A percentile compares a stretch with the other conserved stretches of the same genome.
phyloP scores from a whole-genome alignment of 2,329 filamentous ascomycete genomes.

The Dothideomycetes sp. region DNA sequence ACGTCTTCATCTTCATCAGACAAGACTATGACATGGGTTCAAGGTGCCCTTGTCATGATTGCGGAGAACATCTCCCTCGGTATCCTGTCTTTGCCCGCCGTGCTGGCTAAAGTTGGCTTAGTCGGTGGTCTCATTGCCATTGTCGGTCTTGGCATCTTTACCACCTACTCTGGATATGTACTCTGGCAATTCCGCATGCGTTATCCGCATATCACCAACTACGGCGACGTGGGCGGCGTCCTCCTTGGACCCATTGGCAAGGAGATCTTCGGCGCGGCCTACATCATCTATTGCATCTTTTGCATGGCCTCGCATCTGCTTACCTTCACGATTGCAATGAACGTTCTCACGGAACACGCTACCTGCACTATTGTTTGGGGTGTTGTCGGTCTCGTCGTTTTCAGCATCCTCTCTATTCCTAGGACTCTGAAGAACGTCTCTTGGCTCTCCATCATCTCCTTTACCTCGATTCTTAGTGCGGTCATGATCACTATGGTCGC shows the following conservation, averaged over 20 bases:
- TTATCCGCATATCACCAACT: conserved; percentile 31
- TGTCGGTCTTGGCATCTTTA: conserved; percentile 37
- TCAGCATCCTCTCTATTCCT: conserved; percentile 48
- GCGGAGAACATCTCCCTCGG: conserved; percentile 47
- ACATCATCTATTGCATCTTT: conserved; percentile 56
- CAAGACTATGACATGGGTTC: background rate
- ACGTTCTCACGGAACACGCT: conserved; percentile 50
- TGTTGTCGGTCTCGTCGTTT: conserved; percentile 47
- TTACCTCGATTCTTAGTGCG: conserved; percentile 50
- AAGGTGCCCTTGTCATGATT: conserved; percentile 35
- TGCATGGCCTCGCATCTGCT: conserved; percentile 59
- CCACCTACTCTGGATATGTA: conserved; percentile 50
- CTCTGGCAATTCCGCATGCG: conserved; percentile 47
- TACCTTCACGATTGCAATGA: conserved; percentile 61
- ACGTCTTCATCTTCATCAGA: background rate
- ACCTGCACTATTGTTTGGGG: conserved; percentile 56
- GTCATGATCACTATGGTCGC: conserved; percentile 58
- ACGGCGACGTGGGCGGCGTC: background rate
- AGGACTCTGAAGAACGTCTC: conserved; percentile 38
- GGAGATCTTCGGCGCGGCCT: conserved; percentile 52
- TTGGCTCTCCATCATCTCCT: conserved; percentile 19
- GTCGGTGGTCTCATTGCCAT: conserved; percentile 44
- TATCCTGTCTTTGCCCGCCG: conserved; percentile 43
- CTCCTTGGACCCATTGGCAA: conserved; percentile 46
- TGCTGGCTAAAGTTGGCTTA: conserved; percentile 40